A percentile compares a stretch with the other conserved stretches of the same genome.
These are phyloP conservation scores for Candida maltosa DNA, from an alignment of 805 yeast species.

Conservation along the genomic window DNA sequence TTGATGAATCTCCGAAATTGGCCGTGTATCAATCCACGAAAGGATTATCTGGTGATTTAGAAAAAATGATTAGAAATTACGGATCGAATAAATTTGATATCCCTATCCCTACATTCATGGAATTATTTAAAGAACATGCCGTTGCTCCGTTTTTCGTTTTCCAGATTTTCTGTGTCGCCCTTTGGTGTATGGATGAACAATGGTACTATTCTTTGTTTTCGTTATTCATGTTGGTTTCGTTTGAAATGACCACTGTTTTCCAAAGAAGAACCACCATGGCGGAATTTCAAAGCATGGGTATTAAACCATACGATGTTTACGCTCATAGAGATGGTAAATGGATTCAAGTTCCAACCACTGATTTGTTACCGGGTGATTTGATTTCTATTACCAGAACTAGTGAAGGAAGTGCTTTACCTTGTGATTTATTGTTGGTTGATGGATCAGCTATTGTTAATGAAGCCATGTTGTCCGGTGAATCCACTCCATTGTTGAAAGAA, in stretches of 20 bases:
- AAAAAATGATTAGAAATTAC: conserved; percentile 51
- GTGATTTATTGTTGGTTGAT: conserved; percentile 81
- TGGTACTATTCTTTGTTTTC: conserved; percentile 95
- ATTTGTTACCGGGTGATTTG: conserved; percentile 86
- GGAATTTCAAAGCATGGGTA: conserved; percentile 96
- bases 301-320: conserved; percentile 80
- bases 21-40: conserved; percentile 50
- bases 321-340: conserved; percentile 71
- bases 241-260: conserved; percentile 91
- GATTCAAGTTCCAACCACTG: conserved; percentile 65
- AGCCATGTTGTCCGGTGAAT: conserved; percentile 98
- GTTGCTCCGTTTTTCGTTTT: conserved; percentile 97
- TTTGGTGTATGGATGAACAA: conserved; percentile 95
- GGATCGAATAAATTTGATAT: conserved; percentile 91
- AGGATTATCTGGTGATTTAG: conserved; percentile 58
- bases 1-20: conserved; percentile 58
- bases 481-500: conserved; percentile 94
- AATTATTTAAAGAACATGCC: conserved; percentile 94
- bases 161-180: conserved; percentile 91
- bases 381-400: conserved; percentile 84
- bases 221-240: conserved; percentile 84
- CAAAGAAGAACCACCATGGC: conserved; percentile 93
- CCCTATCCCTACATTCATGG: conserved; percentile 88
- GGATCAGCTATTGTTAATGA: conserved; percentile 96
- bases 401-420: conserved; percentile 91